These are phyloP conservation scores for Discostella stelligeroides DNA, from an alignment of 108 stramenopile species.

Conservation along the genomic window DNA sequence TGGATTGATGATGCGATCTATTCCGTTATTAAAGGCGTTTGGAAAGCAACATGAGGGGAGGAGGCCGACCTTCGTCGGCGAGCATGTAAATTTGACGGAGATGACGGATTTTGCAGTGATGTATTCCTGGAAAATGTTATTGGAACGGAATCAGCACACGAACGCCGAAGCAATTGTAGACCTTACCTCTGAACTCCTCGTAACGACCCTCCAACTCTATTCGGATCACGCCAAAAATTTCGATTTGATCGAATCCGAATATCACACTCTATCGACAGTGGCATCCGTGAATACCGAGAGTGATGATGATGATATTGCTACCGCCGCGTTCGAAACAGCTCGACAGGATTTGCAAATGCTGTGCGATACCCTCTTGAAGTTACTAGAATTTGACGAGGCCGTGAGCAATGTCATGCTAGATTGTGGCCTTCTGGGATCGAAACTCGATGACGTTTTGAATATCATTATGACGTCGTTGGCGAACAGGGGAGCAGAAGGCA, in stretches of 20 bases:
- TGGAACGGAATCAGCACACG: background rate
- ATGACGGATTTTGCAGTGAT: conserved; percentile 62
- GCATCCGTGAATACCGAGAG: conserved; percentile 19
- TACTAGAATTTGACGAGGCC: conserved; percentile 87
- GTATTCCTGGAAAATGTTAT: conserved; percentile 45
- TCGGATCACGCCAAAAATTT: conserved; percentile 92
- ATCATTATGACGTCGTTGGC: conserved; percentile 46
- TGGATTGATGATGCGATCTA: conserved; percentile 70
- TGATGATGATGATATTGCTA: conserved; percentile 10
- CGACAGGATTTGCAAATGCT: conserved; percentile 79
- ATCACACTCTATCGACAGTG: conserved; percentile 68
- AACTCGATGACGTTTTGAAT: conserved; percentile 64
- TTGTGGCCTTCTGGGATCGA: conserved; percentile 63
- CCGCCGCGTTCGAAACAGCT: conserved; percentile 33
- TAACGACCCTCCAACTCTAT: conserved; percentile 86
- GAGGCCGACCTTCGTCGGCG: conserved; percentile 44
- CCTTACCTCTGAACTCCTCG: conserved; percentile 69
- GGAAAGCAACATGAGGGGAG: conserved; percentile 51
- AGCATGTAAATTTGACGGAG: conserved; percentile 15
- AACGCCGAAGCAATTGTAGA: conserved; percentile 34
- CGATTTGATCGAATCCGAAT: conserved; percentile 79
- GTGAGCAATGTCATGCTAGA: conserved; percentile 75
- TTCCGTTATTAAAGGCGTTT: conserved; percentile 67
- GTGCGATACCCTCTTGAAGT: conserved; percentile 84
- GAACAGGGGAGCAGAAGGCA: conserved; percentile 18